phyloP scores from a whole-genome alignment of 176 grass and related monocot genomes.

The Rhipidocladum racemiflorum region DNA sequence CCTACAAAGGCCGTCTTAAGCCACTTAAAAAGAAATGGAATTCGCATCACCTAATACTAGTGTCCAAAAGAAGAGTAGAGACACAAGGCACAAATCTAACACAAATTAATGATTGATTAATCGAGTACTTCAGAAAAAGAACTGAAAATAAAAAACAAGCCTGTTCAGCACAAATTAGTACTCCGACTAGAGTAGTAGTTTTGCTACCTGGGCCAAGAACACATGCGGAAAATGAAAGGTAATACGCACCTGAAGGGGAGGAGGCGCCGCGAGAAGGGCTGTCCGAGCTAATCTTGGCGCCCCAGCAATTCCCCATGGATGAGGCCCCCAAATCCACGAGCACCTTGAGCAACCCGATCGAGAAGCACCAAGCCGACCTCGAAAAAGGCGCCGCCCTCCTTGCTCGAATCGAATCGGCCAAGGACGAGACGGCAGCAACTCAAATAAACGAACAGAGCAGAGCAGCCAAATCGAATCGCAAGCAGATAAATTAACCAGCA shows the following conservation, averaged over 20 bases:
- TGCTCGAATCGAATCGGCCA: neutral
- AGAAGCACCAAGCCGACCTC: too few relatives aligned
- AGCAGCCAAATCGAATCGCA: neutral
- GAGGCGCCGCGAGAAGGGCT: slow-evolving; percentile 31
- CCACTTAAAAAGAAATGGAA: neutral
- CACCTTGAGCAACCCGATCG: too few relatives aligned
- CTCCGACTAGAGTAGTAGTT: neutral
- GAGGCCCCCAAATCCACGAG: neutral
- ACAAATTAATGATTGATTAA: neutral
- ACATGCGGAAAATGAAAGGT: neutral
- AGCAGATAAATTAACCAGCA: neutral
- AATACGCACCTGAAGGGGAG: slow-evolving; percentile 33
- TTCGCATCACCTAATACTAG: neutral
- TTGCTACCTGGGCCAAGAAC: neutral
- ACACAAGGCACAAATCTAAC: neutral
- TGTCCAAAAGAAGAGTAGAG: neutral
- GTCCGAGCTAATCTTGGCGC: slow-evolving; percentile 72
- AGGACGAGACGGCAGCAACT: too few relatives aligned
- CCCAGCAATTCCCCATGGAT: slow-evolving; percentile 73
- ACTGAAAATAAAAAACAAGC: neutral
- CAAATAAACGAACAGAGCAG: neutral
- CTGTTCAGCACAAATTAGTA: neutral
- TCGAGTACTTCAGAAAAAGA: neutral
- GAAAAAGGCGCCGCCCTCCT: neutral
- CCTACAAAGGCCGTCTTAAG: neutral